Percentiles rank a stretch among this genome's conserved stretches.
These are phyloP conservation scores for Immersiella caudata DNA, from an alignment of 495 filamentous ascomycete species.

Conservation along the genomic window DNA sequence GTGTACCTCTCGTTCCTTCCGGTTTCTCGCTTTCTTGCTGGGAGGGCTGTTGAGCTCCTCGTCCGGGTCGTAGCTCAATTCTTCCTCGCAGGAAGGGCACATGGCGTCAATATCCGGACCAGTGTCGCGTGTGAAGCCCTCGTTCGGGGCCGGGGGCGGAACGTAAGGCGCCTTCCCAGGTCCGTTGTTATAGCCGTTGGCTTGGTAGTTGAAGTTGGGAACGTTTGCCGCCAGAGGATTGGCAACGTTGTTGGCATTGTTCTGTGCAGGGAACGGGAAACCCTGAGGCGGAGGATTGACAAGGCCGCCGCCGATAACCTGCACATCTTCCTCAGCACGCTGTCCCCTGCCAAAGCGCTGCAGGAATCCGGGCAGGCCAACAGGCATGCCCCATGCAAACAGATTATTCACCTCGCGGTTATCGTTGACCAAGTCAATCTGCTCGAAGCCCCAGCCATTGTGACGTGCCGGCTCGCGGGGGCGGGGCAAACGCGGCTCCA, in stretches of 20 bases:
- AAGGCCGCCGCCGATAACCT: slow-evolving; percentile 22
- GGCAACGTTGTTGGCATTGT: background rate
- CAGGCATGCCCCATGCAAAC: background rate
- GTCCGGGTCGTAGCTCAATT: slow-evolving; percentile 50
- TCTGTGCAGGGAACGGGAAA: background rate
- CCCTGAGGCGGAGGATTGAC: background rate
- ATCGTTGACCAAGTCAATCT: background rate
- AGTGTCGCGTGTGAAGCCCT: slow-evolving; percentile 48
- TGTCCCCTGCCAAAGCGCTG: slow-evolving; percentile 12
- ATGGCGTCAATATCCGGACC: slow-evolving; percentile 44
- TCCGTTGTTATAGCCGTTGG: slow-evolving; percentile 28
- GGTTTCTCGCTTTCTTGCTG: slow-evolving; percentile 41
- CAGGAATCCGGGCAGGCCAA: background rate
- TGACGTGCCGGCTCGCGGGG: too few relatives aligned
- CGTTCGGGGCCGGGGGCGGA: slow-evolving; percentile 38
- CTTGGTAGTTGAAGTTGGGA: slow-evolving; percentile 36
- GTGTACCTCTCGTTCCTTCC: slow-evolving; percentile 50
- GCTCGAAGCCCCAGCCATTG: background rate
- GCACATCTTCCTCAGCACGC: slow-evolving; percentile 25
- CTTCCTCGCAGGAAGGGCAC: slow-evolving; percentile 52
- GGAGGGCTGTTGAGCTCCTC: slow-evolving; percentile 28
- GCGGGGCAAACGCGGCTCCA: background rate
- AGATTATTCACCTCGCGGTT: background rate
- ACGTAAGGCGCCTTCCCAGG: slow-evolving; percentile 37
- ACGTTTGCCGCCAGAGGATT: slow-evolving; percentile 35